Evolutionary conservation across 1,284 basidiomycete genomes (phyloP).

Genomic region (Ganoderma boninense): DNA sequence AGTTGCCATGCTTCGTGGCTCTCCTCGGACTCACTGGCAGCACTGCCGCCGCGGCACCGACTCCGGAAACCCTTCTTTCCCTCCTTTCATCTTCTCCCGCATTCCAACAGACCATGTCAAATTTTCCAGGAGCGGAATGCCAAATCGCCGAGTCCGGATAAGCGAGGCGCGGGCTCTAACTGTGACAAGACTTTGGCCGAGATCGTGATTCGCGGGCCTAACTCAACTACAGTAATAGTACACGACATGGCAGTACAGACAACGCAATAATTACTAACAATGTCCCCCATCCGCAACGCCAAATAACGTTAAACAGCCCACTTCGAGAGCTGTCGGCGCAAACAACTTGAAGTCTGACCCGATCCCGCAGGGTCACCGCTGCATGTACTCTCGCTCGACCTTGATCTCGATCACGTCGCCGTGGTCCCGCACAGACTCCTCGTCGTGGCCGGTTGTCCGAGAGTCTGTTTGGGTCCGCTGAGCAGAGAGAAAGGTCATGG

Average conservation of each 20-base stretch:
- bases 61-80: too few species aligned
- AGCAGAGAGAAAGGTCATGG: not conserved
- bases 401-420: constrained; percentile 1
- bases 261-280: not conserved
- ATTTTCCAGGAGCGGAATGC: too few species aligned
- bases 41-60: too few species aligned
- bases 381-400: constrained; percentile 1
- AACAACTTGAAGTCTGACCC: not conserved
- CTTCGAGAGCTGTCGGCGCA: not conserved
- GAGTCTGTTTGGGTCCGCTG: not conserved
- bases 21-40: too few species aligned
- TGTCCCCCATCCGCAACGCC: not conserved
- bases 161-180: too few species aligned
- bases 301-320: not conserved
- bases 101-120: too few species aligned
- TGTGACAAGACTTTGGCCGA: not conserved
- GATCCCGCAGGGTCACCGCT: not conserved
- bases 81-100: too few species aligned
- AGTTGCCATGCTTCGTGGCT: too few species aligned
- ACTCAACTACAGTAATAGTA: not conserved
- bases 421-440: not conserved
- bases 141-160: too few species aligned
- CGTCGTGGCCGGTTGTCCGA: not conserved
- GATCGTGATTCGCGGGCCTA: not conserved
- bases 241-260: not conserved